A percentile compares a stretch with the other conserved stretches of the same genome.
phyloP scores from a whole-genome alignment of 1,284 basidiomycete species.

The Wallemia hederae region DNA sequence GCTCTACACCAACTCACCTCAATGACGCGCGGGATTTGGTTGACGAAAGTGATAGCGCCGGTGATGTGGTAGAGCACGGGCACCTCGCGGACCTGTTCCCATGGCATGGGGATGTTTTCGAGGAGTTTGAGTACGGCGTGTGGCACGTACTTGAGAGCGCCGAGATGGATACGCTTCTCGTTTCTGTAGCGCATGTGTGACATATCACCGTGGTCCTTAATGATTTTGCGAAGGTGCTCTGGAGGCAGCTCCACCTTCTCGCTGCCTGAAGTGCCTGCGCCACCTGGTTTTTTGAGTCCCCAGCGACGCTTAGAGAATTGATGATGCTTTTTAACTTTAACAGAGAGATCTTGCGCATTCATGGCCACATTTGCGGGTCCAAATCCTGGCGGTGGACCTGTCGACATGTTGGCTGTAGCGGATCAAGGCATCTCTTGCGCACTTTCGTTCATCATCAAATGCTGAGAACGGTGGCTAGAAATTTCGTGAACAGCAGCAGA shows the following conservation, averaged over 20 bases:
- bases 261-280: not conserved
- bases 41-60: slow-evolving; percentile 98
- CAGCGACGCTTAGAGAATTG: slow-evolving; percentile 1
- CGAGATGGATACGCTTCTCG: slow-evolving; percentile 53
- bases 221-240: slow-evolving; percentile 89
- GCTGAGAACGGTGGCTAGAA: not conserved
- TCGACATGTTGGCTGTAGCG: not conserved
- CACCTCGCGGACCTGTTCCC: slow-evolving; percentile 97
- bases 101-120: slow-evolving; percentile 95
- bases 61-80: slow-evolving; percentile 93
- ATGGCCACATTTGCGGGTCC: not conserved
- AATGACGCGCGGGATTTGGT: slow-evolving; percentile 84
- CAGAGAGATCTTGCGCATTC: not conserved
- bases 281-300: not conserved
- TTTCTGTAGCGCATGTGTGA: slow-evolving; percentile 39
- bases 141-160: slow-evolving; percentile 93
- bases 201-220: slow-evolving; percentile 94
- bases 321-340: not conserved
- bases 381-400: not conserved
- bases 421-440: not conserved
- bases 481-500: not conserved
- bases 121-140: slow-evolving; percentile 97
- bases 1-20: slow-evolving; percentile 24
- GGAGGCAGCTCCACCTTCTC: slow-evolving; percentile 19
- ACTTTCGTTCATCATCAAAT: not conserved